Evolutionary conservation across 306 rosid species (phyloP).

Genomic region (Chamaecrista fasciculata): DNA sequence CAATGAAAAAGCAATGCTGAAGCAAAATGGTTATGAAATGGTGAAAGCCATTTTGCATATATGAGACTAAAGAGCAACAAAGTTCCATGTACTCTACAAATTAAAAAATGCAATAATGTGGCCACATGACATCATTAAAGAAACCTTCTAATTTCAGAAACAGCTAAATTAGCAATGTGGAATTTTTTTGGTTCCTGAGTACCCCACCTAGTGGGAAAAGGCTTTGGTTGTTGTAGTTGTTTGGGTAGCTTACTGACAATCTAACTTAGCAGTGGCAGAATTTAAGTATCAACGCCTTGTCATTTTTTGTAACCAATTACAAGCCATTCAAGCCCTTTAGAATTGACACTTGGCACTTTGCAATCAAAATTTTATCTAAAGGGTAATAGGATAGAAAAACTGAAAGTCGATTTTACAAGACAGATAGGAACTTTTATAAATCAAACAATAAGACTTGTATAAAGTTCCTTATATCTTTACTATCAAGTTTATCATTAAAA

Average conservation of each 20-base stretch:
- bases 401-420: not conserved
- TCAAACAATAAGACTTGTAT: too few species aligned
- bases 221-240: too few species aligned
- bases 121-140: not conserved
- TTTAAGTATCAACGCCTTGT: slow-evolving; percentile 11
- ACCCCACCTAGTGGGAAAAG: too few species aligned
- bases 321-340: slow-evolving; percentile 5
- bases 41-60: not conserved
- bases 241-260: not conserved
- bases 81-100: not conserved
- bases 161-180: not conserved
- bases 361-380: slow-evolving; percentile 4
- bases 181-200: slow-evolving; percentile 12
- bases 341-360: not conserved
- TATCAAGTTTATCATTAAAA: too few species aligned
- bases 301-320: not conserved
- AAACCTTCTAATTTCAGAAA: slow-evolving; percentile 1
- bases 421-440: not conserved
- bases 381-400: not conserved
- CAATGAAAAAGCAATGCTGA: not conserved
- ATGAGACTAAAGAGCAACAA: not conserved
- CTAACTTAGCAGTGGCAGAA: not conserved
- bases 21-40: not conserved
- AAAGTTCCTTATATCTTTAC: too few species aligned
- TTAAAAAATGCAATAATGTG: not conserved